Percentiles rank a stretch among this genome's conserved stretches.
phyloP scores from a whole-genome alignment of 2,329 filamentous ascomycete genomes.

The Clarireedia sp. region DNA sequence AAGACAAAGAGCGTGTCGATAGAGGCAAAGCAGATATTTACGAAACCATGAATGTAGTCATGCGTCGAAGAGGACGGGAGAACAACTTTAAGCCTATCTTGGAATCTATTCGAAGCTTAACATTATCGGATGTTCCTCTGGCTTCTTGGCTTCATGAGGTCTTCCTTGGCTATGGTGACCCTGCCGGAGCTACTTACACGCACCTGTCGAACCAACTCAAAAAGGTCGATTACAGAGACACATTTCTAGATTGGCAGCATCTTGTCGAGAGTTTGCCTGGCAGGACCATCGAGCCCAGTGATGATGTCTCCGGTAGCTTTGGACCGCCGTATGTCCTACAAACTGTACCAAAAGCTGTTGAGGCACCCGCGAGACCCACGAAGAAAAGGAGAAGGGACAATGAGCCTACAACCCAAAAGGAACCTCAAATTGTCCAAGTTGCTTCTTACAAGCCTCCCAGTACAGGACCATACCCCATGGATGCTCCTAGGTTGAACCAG shows the following conservation, averaged over 20 bases:
- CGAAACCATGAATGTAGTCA: conserved; percentile 73
- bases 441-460: conserved; percentile 87
- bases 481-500: conserved; percentile 71
- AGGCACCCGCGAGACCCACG: conserved; percentile 46
- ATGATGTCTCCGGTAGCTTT: conserved; percentile 64
- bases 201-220: conserved; percentile 69
- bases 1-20: conserved; percentile 59
- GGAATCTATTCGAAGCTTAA: conserved; percentile 81
- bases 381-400: conserved; percentile 84
- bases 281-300: conserved; percentile 72
- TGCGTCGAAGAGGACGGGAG: conserved; percentile 76
- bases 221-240: conserved; percentile 84
- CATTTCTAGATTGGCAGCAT: conserved; percentile 93
- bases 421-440: conserved; percentile 65
- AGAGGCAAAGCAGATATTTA: conserved; percentile 73
- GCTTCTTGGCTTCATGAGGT: conserved; percentile 93
- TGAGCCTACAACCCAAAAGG: conserved; percentile 54
- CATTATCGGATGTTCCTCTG: conserved; percentile 75
- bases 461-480: conserved; percentile 79
- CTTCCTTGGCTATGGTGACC: conserved; percentile 95
- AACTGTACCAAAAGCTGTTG: conserved; percentile 46
- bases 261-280: conserved; percentile 83
- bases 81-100: conserved; percentile 96
- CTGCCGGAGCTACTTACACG: conserved; percentile 77
- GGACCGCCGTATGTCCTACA: conserved; percentile 83